A percentile compares a stretch with the other conserved stretches of the same genome.
These are phyloP conservation scores for Brassica rapa DNA, from an alignment of 345 rosid genomes.

Conservation along the genomic window DNA sequence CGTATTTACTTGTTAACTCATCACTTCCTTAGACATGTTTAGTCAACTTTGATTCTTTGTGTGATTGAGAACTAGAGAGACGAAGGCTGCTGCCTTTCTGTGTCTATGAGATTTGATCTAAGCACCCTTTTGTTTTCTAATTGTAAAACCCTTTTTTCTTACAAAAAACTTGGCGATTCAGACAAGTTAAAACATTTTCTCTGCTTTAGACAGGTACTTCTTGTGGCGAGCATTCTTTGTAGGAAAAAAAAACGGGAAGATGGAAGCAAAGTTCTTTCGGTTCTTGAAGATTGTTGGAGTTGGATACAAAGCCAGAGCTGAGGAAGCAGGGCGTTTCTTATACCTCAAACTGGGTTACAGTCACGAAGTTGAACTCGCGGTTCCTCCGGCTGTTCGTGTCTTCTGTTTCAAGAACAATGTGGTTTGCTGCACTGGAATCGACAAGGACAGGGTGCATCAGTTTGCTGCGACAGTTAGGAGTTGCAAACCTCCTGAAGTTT, in stretches of 20 bases:
- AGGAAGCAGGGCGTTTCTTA: conserved; percentile 60
- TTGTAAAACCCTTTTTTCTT: background rate
- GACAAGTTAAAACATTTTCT: background rate
- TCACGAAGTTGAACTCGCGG: conserved; percentile 83
- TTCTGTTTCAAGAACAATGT: conserved; percentile 88
- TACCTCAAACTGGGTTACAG: conserved; percentile 80
- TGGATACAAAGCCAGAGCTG: conserved; percentile 90
- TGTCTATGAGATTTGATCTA: conserved; percentile 10
- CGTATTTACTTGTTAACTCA: conserved; percentile 15
- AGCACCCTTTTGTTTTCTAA: background rate
- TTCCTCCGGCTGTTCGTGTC: conserved; percentile 77
- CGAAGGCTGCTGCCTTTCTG: conserved; percentile 4
- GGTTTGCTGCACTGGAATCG: conserved; percentile 81
- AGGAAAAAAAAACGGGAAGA: background rate
- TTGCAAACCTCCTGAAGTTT: conserved; percentile 84
- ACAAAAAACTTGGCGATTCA: background rate
- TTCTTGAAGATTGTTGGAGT: conserved; percentile 80
- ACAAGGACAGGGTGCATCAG: conserved; percentile 80
- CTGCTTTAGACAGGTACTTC: background rate
- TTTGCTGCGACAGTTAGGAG: conserved; percentile 59
- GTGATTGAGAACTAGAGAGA: conserved; percentile 3
- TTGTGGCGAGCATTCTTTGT: background rate
- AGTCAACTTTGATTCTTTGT: background rate
- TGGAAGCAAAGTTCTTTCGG: conserved; percentile 72
- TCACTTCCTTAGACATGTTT: background rate